Percentiles rank a stretch among this genome's conserved stretches.
Evolutionary conservation across 1,284 basidiomycete genomes (phyloP).

Genomic region (Apiotrichum siamense): DNA sequence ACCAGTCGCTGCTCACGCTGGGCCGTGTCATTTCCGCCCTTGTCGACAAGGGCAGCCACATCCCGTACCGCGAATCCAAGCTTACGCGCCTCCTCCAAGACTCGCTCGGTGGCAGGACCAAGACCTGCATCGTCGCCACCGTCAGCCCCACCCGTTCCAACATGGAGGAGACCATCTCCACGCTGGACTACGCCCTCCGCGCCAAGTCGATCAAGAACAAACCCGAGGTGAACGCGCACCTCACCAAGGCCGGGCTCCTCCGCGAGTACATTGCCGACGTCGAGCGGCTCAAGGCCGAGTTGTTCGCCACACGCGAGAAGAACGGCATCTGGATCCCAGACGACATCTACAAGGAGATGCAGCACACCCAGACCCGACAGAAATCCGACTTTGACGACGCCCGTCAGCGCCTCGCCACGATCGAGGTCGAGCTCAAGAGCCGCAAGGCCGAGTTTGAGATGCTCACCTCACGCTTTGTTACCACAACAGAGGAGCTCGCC

Average conservation of each 20-base stretch:
- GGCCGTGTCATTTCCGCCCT: conserved; percentile 96
- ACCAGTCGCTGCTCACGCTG: conserved; percentile 91
- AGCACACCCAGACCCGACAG: conserved; percentile 65
- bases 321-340: conserved; percentile 89
- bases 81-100: conserved; percentile 96
- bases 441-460: conserved; percentile 88
- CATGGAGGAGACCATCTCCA: conserved; percentile 95
- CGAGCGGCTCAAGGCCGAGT: conserved; percentile 83
- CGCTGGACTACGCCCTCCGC: conserved; percentile 92
- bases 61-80: conserved; percentile 86
- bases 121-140: conserved; percentile 97
- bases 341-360: conserved; percentile 79
- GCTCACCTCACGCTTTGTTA: conserved; percentile 67
- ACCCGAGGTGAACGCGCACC: conserved; percentile 90
- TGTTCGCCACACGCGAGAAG: conserved; percentile 81
- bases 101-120: conserved; percentile 94
- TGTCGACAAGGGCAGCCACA: conserved; percentile 83
- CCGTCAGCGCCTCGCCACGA: conserved; percentile 69
- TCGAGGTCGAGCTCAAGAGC: conserved; percentile 71
- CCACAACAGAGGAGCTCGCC: conserved; percentile 66
- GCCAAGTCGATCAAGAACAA: conserved; percentile 95
- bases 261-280: conserved; percentile 97
- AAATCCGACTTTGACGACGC: conserved; percentile 73
- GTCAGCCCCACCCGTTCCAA: conserved; percentile 86
- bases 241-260: conserved; percentile 84